Percentiles rank a stretch among this genome's conserved stretches.
Conservation (phyloP, 805 yeast species). For the Ogataea henricii region DNA sequence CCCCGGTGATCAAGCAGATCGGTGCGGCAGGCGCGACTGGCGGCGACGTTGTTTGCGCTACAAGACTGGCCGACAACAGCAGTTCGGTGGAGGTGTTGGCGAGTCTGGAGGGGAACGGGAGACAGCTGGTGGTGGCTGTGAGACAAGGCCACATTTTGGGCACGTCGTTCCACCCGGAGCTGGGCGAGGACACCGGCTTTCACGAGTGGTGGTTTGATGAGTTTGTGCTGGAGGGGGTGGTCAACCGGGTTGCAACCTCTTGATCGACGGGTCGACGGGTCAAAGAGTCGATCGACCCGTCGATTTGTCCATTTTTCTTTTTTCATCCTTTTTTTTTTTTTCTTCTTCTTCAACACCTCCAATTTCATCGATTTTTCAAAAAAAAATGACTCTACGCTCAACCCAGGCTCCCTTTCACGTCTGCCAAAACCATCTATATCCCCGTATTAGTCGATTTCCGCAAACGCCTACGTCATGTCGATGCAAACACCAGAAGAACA, state of each 20-base stretch:
- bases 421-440: too few relatives aligned
- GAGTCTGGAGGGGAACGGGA: conserved; percentile 34
- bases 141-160: conserved; percentile 67
- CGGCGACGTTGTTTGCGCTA: conserved; percentile 16
- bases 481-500: conserved; percentile 52
- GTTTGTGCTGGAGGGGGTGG: conserved; percentile 42
- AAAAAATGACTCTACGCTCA: neutral
- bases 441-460: too few relatives aligned
- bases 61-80: conserved; percentile 15
- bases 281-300: conserved; percentile 13
- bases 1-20: conserved; percentile 57
- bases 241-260: too few relatives aligned
- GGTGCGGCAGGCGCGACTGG: neutral
- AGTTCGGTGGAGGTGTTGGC: conserved; percentile 45
- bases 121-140: conserved; percentile 65
- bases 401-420: neutral
- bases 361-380: neutral
- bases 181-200: conserved; percentile 53
- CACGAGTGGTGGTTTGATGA: conserved; percentile 71
- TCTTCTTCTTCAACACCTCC: neutral
- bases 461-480: conserved; percentile 15
- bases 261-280: too few relatives aligned
- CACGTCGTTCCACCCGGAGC: conserved; percentile 82
- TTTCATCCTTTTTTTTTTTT: neutral
- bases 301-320: neutral